Base-by-base conservation (phyloP, 768 basidiomycete genomes). In the Rhodotorula kratochvilovae region DNA sequence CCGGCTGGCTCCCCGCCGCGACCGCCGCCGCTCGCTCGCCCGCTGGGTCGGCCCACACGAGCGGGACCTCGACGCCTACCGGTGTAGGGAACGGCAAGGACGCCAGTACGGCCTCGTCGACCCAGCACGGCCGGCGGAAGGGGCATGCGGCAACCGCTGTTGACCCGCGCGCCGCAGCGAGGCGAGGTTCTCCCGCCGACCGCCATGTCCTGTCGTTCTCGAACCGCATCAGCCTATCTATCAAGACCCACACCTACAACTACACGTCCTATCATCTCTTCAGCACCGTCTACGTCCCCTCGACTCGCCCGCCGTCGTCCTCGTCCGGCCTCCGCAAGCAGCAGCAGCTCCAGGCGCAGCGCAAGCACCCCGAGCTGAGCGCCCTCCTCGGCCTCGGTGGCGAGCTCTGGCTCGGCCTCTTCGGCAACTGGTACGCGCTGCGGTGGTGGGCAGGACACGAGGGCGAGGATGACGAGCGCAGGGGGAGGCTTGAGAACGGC, bases 401-500 rank as follows among this genome's bases (percentile, higher is more conserved):
- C 80, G 87, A 89, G 46, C 92, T 91, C 89, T 95, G 90, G 80
- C 83, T 95, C 71, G 92, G 92, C 42, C 88, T 88, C 19, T 94
- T 94, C 81, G 92, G 92, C 2, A 87, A 85, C 72, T 95, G 92
- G 92, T 94, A 71, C 61, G 59, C 69, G 27, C 29, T 90, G 89
- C 83, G 88, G 58, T 60, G 61, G 56, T 77, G 74, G 61, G 67
- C 73, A 43, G 55, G 63, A 11, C 70, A 74, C 25, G 72, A 61
- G 46, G 59, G 33, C 19, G 70, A 75, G 45, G 66, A 75, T 42
- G 61, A 67, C 21, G 70, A 71, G 39, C 67, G 75, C 29, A 25
- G 64, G 27, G 73, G 68, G 2, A 46, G 70, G 45, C 36, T 72
- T 25, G 66, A 60, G 29, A 43, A 39, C 43, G 69, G 71, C n/a